Base-by-base conservation (phyloP, 2,329 filamentous ascomycete genomes). In the Pyrenochaeta sp. region DNA sequence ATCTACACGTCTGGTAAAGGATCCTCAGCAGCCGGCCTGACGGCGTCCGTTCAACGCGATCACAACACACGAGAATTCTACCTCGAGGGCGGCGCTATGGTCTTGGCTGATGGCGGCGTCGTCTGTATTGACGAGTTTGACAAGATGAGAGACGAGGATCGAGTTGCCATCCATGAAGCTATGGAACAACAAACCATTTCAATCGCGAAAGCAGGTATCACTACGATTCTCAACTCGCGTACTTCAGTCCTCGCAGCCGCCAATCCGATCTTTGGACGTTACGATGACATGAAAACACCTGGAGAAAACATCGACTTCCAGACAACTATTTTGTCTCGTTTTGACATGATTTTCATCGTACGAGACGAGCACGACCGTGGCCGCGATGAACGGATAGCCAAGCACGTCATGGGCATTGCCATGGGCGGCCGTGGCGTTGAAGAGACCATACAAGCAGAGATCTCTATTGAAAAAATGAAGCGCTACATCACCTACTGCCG, bases 101-200 rank as follows among this genome's bases (percentile, higher is more conserved):
- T 99, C 3, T 87, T 99, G 19, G 95, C 95, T 3, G 95, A 99
- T 67, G 93, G 93, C 2, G 95, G 95, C 69, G 94, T 98, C 0
- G 95, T 98, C 9, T 98, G 95, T 78, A 99, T 99, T 69, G 95
- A 99, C 74, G 95, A 99, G 80, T 99, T 99, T 74, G 95, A 99
- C 82, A 99, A 99, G 84, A 99, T 99, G 95, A 87, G 95, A 62
- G 95, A 99, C 75, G 95, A 99, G 78, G 95, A 99, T 71, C 87
- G 95, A 68, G 95, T 98, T 6, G 95, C 95, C 1, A 99, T 99
- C 66, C 95, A 99, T 84, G 95, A 99, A 85, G 95, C 95, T 57
- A 99, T 99, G 95, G 95, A 99, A 77, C 95, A 99, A 81, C 95
- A 99, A 79, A 99, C 95, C 0, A 99, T 99, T 60, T 98, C 95